Evolutionary conservation across 495 filamentous ascomycete species (phyloP).

Genomic region (Aspergillus olivimuriae): DNA sequence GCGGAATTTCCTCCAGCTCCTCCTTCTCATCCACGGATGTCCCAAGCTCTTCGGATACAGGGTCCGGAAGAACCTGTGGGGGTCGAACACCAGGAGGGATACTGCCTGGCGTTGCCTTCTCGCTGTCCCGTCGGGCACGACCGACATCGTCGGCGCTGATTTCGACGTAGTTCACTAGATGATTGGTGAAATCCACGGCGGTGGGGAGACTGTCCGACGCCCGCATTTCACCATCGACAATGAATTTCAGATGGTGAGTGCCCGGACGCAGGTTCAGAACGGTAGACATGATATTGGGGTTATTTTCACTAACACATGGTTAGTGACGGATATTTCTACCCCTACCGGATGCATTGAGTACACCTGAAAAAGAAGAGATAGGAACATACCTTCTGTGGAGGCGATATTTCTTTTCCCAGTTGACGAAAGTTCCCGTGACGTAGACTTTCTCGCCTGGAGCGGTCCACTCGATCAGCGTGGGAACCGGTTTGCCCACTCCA

Average conservation of each 20-base stretch:
- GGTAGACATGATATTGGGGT: constrained; percentile 56
- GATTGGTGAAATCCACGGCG: constrained; percentile 93
- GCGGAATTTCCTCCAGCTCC: constrained; percentile 44
- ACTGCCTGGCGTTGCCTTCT: constrained; percentile 17
- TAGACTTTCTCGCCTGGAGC: constrained; percentile 79
- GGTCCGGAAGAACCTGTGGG: constrained; percentile 38
- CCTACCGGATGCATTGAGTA: too few relatives aligned
- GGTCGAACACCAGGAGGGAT: constrained; percentile 37
- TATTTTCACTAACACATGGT: too few relatives aligned
- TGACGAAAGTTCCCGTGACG: constrained; percentile 92
- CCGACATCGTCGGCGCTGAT: constrained; percentile 68
- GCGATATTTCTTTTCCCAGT: constrained; percentile 88
- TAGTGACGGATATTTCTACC: too few relatives aligned
- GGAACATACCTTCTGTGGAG: constrained; percentile 66
- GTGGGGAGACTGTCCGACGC: constrained; percentile 82
- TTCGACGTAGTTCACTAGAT: constrained; percentile 96
- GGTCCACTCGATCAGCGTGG: constrained; percentile 78
- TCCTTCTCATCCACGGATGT: constrained; percentile 36
- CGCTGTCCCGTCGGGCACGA: constrained; percentile 28
- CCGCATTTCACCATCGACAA: constrained; percentile 89
- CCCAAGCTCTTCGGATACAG: constrained; percentile 28
- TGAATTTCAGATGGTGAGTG: constrained; percentile 93
- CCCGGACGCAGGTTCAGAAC: constrained; percentile 79
- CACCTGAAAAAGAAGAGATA: too few relatives aligned
- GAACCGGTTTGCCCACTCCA: constrained; percentile 49